A percentile compares a stretch with the other conserved stretches of the same genome.
Conservation (phyloP, 331 rosid genomes). For the Quercus tomentella region DNA sequence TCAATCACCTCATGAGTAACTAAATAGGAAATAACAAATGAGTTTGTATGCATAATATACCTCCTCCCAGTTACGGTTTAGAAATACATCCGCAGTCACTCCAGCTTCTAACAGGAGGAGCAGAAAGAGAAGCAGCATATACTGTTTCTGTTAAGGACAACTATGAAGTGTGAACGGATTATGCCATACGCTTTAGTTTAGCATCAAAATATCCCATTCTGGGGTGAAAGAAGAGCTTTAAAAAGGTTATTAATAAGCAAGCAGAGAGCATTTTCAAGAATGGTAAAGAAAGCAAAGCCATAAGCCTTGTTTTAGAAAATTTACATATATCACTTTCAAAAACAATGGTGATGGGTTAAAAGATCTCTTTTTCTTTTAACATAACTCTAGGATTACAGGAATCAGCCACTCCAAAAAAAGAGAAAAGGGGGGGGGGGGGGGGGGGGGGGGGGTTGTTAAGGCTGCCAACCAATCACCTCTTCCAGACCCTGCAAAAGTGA, state of each 20-base stretch:
- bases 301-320: too few relatives aligned
- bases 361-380: background rate
- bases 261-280: background rate
- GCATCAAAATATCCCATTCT: background rate
- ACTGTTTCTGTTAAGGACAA: slow-evolving; percentile 51
- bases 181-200: background rate
- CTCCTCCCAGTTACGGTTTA: slow-evolving; percentile 79
- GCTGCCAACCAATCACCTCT: too few relatives aligned
- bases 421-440: too few relatives aligned
- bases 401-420: too few relatives aligned
- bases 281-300: background rate
- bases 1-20: background rate
- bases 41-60: slow-evolving; percentile 23
- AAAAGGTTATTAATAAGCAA: background rate
- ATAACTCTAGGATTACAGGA: too few relatives aligned
- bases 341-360: background rate
- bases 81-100: slow-evolving; percentile 56
- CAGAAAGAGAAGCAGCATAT: slow-evolving; percentile 55
- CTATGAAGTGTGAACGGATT: background rate
- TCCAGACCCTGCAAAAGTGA: too few relatives aligned
- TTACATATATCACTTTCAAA: too few relatives aligned
- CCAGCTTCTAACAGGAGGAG: slow-evolving; percentile 76
- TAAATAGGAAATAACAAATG: background rate
- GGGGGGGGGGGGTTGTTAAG: too few relatives aligned
- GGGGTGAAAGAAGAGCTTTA: background rate